Base-by-base conservation (phyloP, 2,329 filamentous ascomycete genomes). In the Pseudocercospora musae region DNA sequence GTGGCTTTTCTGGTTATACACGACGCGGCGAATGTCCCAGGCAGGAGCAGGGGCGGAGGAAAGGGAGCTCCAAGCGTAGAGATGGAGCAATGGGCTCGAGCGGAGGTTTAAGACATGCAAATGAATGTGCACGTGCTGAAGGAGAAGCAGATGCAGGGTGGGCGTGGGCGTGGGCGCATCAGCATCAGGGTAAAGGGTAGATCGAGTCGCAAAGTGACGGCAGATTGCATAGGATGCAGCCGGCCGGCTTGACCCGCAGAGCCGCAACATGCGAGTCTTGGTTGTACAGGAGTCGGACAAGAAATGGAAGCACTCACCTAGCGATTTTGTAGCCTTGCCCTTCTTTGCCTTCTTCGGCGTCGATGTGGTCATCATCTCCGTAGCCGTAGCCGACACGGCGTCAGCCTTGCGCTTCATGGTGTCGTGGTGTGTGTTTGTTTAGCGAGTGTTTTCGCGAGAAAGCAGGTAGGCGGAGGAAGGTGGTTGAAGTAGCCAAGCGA, bases 341-440 rank as follows among this genome's bases (percentile, higher is more conserved):
- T 31, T 57, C 40, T 48, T 57, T 6, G 54, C 29, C 54, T 31
- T 57, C 6, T 48, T 27, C n/a, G 55, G 40, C 6, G 55, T 13
- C 29, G 29, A 23, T 4, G 21, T 37, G 18, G 15, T 37, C 9
- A 7, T 40, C 31, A 23, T 57, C 8, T 21, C 9, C 55, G 20
- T n/a, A n/a, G n/a, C 42, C 18, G 55, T 48, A 21, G 33, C 1
- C 15, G 55, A 11, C 11, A 23, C 23, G 1, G 55, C 15, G 3
- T 57, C 55, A 42, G 23, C 55, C 10, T 57, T 57, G 37, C 55
- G 55, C 13, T 57, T 57, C 52, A 54, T 54, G 10, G 3, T 8
- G 13, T 18, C 7, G 15, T 11, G 18, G 25, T 11, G n/a, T 4
- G 11, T 29, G n/a, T 31, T 21, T 10, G n/a, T 31, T 18, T 15